Evolutionary conservation across 306 rosid genomes (phyloP).

Genomic region (Corylus heterophylla): DNA sequence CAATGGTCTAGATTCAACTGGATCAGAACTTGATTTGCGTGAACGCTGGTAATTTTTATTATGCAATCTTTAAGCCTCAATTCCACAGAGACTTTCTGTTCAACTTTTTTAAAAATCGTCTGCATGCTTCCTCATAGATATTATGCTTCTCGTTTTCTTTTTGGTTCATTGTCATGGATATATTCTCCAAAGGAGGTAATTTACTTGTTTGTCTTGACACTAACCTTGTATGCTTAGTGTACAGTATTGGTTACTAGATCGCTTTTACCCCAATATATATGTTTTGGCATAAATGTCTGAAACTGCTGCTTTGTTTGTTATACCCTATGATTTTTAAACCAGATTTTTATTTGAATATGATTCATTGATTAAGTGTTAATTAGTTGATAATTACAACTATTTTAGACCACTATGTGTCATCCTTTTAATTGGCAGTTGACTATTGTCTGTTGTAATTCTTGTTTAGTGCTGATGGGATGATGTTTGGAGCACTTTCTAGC

Average conservation of each 20-base stretch:
- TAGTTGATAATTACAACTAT: constrained; percentile 1
- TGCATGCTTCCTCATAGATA: neutral
- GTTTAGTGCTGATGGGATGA: constrained; percentile 90
- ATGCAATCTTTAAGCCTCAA: neutral
- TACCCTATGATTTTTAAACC: neutral
- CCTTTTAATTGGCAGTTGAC: constrained; percentile 3
- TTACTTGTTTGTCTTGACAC: neutral
- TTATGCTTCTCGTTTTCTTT: neutral
- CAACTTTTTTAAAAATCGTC: neutral
- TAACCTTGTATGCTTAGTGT: neutral
- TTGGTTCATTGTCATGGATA: constrained; percentile 8
- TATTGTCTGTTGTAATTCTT: constrained; percentile 17
- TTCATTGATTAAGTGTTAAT: neutral
- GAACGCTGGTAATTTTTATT: constrained; percentile 75
- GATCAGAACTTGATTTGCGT: constrained; percentile 94
- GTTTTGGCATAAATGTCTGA: neutral
- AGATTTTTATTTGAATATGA: neutral
- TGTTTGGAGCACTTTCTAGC: constrained; percentile 84
- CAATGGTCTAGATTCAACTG: constrained; percentile 72
- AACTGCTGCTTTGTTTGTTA: neutral
- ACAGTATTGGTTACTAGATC: neutral
- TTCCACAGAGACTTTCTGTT: neutral
- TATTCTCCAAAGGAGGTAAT: neutral
- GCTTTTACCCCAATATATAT: neutral
- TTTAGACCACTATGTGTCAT: neutral